Base-by-base conservation (phyloP, 1,284 basidiomycete genomes). In the Caloboletus inedulis region DNA sequence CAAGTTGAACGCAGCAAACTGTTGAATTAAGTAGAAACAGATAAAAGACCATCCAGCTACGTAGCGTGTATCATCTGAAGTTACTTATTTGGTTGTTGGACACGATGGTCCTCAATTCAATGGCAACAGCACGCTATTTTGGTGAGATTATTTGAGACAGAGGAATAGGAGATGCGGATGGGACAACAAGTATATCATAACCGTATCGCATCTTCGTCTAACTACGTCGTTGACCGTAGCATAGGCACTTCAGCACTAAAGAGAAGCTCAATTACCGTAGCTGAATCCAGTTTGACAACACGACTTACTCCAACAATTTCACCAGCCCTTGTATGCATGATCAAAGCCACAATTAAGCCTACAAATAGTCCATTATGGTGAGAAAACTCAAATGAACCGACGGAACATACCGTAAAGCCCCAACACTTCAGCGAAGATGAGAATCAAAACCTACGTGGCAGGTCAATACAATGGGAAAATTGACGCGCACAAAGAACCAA, bases 291-390 rank as follows among this genome's bases (percentile, higher is more conserved):
- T 16, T 19, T 19, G 7, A 34, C 16, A n/a, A n/a, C 2, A 2
- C 0, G 9, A 51, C 61, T 55, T 37, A 69, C 68, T 37, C 63
- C 67, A n/a, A 53, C 36, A 23, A 67, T 16, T 48, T 68, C 62
- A 41, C 65, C 57, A 47, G 81, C 72, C 65, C 74, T 78, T 49
- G 84, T 87, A 76, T 94, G 91, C 84, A 94, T 87, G 72, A 94
- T 92, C 35, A 94, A 82, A 21, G 91, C 91, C 56, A 94, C 91
- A 64, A 94, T 94, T 54, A 94, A 81, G 54, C 84, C 82, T 82
- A 50, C n/a, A 13, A 25, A 47, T 0, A 40, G 29, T 8, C 1
- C 44, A 49, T 54, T 16, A 42, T 34, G 0, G 56, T 2, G 18
- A 47, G 14, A 33, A 12, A 16, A 14, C 7, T 0, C n/a, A 29